A percentile compares a stretch with the other conserved stretches of the same genome.
phyloP scores from a whole-genome alignment of 768 basidiomycete species.

The Paxillus ammoniavirescens region DNA sequence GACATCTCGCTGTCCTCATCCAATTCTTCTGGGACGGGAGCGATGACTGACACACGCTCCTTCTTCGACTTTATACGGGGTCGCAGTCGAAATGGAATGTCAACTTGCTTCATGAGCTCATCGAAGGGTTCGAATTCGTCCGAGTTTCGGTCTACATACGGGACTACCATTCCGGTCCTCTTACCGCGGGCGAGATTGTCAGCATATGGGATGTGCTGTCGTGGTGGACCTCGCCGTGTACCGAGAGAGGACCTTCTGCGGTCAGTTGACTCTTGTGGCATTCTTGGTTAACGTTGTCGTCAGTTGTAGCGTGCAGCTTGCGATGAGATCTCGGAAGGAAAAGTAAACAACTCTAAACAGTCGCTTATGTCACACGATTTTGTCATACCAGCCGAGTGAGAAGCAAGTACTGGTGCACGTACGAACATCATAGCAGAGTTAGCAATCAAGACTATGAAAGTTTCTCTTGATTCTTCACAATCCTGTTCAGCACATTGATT shows the following conservation, averaged over 20 bases:
- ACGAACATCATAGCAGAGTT: too few relatives aligned
- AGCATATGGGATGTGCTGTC: slow-evolving; percentile 74
- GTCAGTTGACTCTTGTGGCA: slow-evolving; percentile 25
- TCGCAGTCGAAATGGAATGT: slow-evolving; percentile 51
- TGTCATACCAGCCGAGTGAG: slow-evolving; percentile 9
- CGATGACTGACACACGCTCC: slow-evolving; percentile 41
- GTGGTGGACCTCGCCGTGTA: slow-evolving; percentile 55
- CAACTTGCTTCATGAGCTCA: slow-evolving; percentile 67
- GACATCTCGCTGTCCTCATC: slow-evolving; percentile 67
- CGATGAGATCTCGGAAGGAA: slow-evolving; percentile 3
- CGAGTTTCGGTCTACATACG: slow-evolving; percentile 65
- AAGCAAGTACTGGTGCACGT: too few relatives aligned
- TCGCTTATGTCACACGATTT: slow-evolving; percentile 27
- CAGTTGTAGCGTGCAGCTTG: slow-evolving; percentile 12
- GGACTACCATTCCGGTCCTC: slow-evolving; percentile 73
- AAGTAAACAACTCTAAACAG: slow-evolving; percentile 26
- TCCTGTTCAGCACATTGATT: background rate
- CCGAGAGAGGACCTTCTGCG: slow-evolving; percentile 41
- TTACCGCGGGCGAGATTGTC: slow-evolving; percentile 77
- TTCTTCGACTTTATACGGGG: slow-evolving; percentile 52
- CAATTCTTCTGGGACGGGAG: slow-evolving; percentile 37
- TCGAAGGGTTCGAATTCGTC: slow-evolving; percentile 86
- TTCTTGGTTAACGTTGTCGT: slow-evolving; percentile 8
- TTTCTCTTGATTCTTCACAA: background rate
- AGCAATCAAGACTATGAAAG: background rate